A percentile compares a stretch with the other conserved stretches of the same genome.
These are phyloP conservation scores for Epichloe sibirici DNA, from an alignment of 2,329 filamentous ascomycete species.

Conservation along the genomic window DNA sequence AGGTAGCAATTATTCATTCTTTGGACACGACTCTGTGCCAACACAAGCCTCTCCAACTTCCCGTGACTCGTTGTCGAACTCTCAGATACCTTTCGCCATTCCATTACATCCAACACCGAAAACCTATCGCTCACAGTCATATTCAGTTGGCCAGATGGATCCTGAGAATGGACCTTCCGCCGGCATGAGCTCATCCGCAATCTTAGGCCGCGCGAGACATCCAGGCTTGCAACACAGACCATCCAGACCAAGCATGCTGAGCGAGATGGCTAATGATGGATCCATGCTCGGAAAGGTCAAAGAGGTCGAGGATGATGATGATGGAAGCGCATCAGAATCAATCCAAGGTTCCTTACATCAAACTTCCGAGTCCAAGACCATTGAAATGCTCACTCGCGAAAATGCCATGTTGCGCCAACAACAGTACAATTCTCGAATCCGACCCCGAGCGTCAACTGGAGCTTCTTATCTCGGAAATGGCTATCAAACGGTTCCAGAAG, in stretches of 20 bases:
- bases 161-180: conserved; percentile 40
- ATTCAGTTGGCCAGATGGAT: conserved; percentile 85
- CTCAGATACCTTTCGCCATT: conserved; percentile 74
- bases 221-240: conserved; percentile 68
- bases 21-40: conserved; percentile 31
- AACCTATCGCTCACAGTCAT: conserved; percentile 89
- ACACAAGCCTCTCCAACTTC: conserved; percentile 38
- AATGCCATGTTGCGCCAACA: conserved; percentile 50
- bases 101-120: conserved; percentile 84
- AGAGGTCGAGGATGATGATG: conserved; percentile 57
- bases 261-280: conserved; percentile 55
- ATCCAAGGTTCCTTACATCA: conserved; percentile 38
- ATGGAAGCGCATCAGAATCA: conserved; percentile 41
- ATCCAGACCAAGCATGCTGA: conserved; percentile 65
- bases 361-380: conserved; percentile 46
- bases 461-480: conserved; percentile 42
- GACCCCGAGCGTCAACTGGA: conserved; percentile 46
- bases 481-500: conserved; percentile 48
- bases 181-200: conserved; percentile 32
- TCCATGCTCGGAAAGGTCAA: conserved; percentile 55
- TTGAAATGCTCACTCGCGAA: conserved; percentile 49
- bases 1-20: conserved; percentile 33
- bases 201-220: conserved; percentile 43
- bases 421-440: conserved; percentile 31
- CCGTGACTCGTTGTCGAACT: conserved; percentile 40